Percentiles rank a stretch among this genome's conserved stretches.
Conservation (phyloP, 345 rosid species). For the Turritis glabra region DNA sequence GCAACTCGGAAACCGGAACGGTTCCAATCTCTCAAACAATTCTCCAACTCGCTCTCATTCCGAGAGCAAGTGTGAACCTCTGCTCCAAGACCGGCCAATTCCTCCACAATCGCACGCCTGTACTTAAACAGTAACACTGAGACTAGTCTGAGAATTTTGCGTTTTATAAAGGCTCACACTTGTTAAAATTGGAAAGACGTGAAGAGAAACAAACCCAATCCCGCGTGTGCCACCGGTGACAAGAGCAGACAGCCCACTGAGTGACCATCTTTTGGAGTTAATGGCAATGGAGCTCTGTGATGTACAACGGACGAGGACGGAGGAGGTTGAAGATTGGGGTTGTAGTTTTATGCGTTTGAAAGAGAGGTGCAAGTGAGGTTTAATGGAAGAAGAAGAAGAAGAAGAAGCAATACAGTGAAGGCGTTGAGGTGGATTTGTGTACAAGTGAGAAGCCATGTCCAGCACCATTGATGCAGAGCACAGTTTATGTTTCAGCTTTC, state of each 20-base stretch:
- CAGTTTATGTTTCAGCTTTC: not conserved
- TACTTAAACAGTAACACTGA: not conserved
- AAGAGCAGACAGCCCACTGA: constrained; percentile 51
- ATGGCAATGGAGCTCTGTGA: not conserved
- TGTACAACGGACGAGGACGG: constrained; percentile 15
- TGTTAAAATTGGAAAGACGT: not conserved
- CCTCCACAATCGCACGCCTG: constrained; percentile 80
- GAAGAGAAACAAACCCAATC: constrained; percentile 50
- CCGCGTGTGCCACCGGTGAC: constrained; percentile 76
- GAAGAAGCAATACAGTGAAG: constrained; percentile 21
- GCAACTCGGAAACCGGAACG: constrained; percentile 44
- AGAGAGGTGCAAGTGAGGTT: constrained; percentile 5
- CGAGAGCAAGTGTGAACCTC: constrained; percentile 72
- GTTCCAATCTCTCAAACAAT: constrained; percentile 53
- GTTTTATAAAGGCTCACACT: not conserved
- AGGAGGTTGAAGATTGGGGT: not conserved
- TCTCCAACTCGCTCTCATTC: constrained; percentile 49
- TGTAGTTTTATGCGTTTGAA: constrained; percentile 6
- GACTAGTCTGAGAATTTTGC: constrained; percentile 13
- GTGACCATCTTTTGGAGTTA: constrained; percentile 51
- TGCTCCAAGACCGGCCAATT: constrained; percentile 68
- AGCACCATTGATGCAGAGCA: not conserved
- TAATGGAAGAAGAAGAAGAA: constrained; percentile 27
- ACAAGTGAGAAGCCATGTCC: constrained; percentile 20
- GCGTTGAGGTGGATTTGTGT: not conserved